Evolutionary conservation across 805 yeast genomes (phyloP).

Genomic region (Cyberlindnera veronae): DNA sequence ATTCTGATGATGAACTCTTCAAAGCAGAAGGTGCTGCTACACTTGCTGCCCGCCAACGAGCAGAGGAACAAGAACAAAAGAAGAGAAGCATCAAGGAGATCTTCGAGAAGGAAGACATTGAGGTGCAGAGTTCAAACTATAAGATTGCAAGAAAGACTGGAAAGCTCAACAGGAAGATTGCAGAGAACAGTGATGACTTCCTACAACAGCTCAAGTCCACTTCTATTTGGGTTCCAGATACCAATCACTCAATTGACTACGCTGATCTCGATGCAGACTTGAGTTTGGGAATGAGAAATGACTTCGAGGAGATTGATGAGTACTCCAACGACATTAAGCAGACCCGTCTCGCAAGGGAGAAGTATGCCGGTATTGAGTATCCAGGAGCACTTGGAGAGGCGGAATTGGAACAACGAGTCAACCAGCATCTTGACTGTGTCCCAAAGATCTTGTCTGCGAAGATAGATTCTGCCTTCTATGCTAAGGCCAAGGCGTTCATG

Average conservation of each 20-base stretch:
- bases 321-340: constrained; percentile 16
- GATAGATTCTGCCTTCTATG: constrained; percentile 46
- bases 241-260: not conserved
- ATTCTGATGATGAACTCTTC: constrained; percentile 12
- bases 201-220: constrained; percentile 8
- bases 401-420: constrained; percentile 30
- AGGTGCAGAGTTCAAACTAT: not conserved
- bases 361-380: constrained; percentile 18
- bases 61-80: not conserved
- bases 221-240: constrained; percentile 14
- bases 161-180: not conserved
- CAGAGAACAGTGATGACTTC: constrained; percentile 10
- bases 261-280: constrained; percentile 17
- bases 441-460: constrained; percentile 43
- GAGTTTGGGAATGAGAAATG: constrained; percentile 9
- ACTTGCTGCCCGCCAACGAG: constrained; percentile 2
- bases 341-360: constrained; percentile 17
- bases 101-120: constrained; percentile 6
- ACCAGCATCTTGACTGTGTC: constrained; percentile 32
- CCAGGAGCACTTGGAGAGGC: constrained; percentile 29
- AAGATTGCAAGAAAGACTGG: constrained; percentile 4
- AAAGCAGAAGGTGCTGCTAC: constrained; percentile 4
- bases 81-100: not conserved
- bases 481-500: constrained; percentile 42
- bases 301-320: constrained; percentile 20